Evolutionary conservation across 1,284 basidiomycete species (phyloP).

Genomic region (Ganoderma leucocontextum): DNA sequence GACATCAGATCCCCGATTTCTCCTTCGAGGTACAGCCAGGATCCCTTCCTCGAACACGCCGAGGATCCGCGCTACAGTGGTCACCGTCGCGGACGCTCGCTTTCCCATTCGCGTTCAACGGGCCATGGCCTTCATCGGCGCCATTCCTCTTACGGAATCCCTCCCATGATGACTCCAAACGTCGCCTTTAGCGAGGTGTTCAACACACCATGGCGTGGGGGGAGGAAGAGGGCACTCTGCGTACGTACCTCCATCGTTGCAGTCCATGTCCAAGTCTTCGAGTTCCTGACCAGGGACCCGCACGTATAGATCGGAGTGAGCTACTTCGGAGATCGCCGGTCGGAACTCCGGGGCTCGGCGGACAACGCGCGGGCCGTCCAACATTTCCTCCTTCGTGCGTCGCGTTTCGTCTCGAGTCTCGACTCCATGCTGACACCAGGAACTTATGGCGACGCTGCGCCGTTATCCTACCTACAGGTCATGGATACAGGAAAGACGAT

Average conservation of each 20-base stretch:
- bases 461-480: conserved; percentile 42
- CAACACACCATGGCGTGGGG: conserved; percentile 34
- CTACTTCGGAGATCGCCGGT: conserved; percentile 67
- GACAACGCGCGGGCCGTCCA: conserved; percentile 83
- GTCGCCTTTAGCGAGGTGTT: neutral
- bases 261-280: no score
- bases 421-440: conserved; percentile 40
- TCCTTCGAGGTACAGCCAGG: neutral
- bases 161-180: neutral
- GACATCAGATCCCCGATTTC: neutral
- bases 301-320: conserved; percentile 76
- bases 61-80: neutral
- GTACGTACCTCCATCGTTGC: conserved; percentile 48
- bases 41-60: neutral
- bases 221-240: conserved; percentile 75
- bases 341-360: conserved; percentile 77
- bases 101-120: neutral
- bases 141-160: neutral
- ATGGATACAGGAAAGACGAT: conserved; percentile 70
- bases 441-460: conserved; percentile 25
- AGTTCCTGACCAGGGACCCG: neutral
- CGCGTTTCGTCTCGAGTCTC: neutral
- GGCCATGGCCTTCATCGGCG: neutral
- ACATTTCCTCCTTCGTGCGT: conserved; percentile 73
- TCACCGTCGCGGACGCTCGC: neutral